Evolutionary conservation across 1,284 basidiomycete genomes (phyloP).

Genomic region (Malassezia nana): DNA sequence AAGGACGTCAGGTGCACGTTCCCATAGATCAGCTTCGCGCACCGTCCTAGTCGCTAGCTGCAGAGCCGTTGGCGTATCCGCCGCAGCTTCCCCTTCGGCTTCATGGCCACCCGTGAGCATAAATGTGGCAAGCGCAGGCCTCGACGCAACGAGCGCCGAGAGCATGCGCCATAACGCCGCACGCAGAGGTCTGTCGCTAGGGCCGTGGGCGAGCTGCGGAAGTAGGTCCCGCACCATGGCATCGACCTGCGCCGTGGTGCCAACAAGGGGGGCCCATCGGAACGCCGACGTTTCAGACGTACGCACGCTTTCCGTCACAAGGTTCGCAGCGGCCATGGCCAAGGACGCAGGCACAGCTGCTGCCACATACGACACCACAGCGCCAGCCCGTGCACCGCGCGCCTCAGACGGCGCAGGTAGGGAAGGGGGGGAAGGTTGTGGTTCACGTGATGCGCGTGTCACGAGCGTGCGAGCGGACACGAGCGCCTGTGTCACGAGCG

Average conservation of each 20-base stretch:
- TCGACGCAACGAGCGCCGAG: conserved; percentile 67
- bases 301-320: conserved; percentile 26
- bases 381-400: conserved; percentile 19
- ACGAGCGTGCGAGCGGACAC: conserved; percentile 51
- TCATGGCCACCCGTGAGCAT: conserved; percentile 64
- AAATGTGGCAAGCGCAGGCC: conserved; percentile 73
- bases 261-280: conserved; percentile 38
- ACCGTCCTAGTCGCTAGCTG: conserved; percentile 58
- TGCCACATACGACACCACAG: conserved; percentile 23
- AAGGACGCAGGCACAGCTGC: conserved; percentile 23
- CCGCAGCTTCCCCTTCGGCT: conserved; percentile 32
- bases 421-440: no score
- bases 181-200: conserved; percentile 60
- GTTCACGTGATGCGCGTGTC: conserved; percentile 5
- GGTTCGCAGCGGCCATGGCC: conserved; percentile 27
- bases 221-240: conserved; percentile 26
- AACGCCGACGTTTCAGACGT: conserved; percentile 15
- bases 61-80: conserved; percentile 39
- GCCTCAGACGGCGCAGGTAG: neutral
- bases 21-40: conserved; percentile 63
- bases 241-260: conserved; percentile 42
- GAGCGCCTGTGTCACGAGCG: conserved; percentile 58
- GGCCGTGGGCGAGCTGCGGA: conserved; percentile 49
- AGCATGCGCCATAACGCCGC: conserved; percentile 73
- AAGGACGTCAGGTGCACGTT: conserved; percentile 64